These are phyloP conservation scores for Penicillium sp. DNA, from an alignment of 2,329 filamentous ascomycete species.

Conservation along the genomic window DNA sequence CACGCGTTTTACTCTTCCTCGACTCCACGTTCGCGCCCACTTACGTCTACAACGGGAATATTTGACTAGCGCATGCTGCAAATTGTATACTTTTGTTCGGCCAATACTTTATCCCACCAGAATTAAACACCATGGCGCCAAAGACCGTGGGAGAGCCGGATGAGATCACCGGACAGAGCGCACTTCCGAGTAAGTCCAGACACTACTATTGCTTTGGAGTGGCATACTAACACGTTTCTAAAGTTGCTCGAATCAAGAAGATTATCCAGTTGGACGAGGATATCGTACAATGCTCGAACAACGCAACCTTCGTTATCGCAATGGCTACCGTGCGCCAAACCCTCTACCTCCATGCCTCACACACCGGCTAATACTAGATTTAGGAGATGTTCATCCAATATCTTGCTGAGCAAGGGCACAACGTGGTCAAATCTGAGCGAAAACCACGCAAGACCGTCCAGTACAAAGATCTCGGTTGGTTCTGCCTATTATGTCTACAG, in stretches of 20 bases:
- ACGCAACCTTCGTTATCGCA: slow-evolving; percentile 90
- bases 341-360: slow-evolving; percentile 9
- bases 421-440: slow-evolving; percentile 83
- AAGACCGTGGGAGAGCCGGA: slow-evolving; percentile 83
- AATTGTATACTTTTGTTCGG: background rate
- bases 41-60: background rate
- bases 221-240: slow-evolving; percentile 13
- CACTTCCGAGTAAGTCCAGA: slow-evolving; percentile 71
- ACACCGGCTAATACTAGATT: slow-evolving; percentile 8
- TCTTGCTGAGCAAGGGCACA: slow-evolving; percentile 79
- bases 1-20: slow-evolving; percentile 23
- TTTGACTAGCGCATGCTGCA: background rate
- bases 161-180: slow-evolving; percentile 80
- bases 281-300: slow-evolving; percentile 82
- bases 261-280: slow-evolving; percentile 89
- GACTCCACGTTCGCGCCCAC: slow-evolving; percentile 15
- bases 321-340: slow-evolving; percentile 69
- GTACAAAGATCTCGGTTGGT: slow-evolving; percentile 84
- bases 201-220: background rate
- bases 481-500: background rate
- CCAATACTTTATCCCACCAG: background rate
- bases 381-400: slow-evolving; percentile 96
- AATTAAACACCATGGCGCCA: slow-evolving; percentile 69
- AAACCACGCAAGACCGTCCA: slow-evolving; percentile 93
- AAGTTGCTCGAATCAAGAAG: slow-evolving; percentile 93